Base-by-base conservation (phyloP, 225 moss, liverwort and hornwort genomes). In the Pseudoscleropodium purum region DNA sequence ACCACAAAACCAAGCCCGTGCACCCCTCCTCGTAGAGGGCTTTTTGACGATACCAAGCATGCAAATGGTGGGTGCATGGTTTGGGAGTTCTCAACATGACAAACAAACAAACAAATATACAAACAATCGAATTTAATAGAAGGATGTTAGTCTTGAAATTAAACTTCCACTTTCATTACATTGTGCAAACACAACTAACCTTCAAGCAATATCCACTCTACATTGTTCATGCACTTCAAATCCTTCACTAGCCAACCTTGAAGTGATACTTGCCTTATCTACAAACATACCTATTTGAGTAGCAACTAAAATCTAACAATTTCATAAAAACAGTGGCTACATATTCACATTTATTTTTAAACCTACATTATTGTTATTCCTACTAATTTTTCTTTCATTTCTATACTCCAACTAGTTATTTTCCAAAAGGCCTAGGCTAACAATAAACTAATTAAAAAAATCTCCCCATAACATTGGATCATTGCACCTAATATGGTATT, bases 361-460 rank as follows among this genome's bases (percentile, higher is more conserved):
- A 45, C 10, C 3, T 1, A 0, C 0, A 10, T 45, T 16, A 2
- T 75, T 75, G 6, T 0, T 2, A 1, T 2, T 18, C 0, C 18
- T 75, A 30, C 18, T 10, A 29, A 5, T 10, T 29, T 30, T 30
- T 45, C 18, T 1, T 45, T 12, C 1, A 11, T 30, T 29, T 29
- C 9, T 10, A 17, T 8, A 30, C 2, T 13, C 17, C 29, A 17
- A 45, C 3, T 0, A 2, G 0, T 30, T 30, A 30, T 18, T 45
- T 45, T 3, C 2, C 17, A 6, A 29, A 27, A 73, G 16, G 10
- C 1, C 27, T 0, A 0, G 0, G 3, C 39, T 73, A 27, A 16
- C 5, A 43, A 5, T 14, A 15, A 26, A 26, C 8, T 25, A 25
- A 73, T 4, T 0, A 5, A 2, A 0, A 0, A 1, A 0, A 16